Evolutionary conservation across 2,329 filamentous ascomycete genomes (phyloP), one percentile per base, ranked within the genome.

Genomic region (Fusarium falciforme): DNA sequence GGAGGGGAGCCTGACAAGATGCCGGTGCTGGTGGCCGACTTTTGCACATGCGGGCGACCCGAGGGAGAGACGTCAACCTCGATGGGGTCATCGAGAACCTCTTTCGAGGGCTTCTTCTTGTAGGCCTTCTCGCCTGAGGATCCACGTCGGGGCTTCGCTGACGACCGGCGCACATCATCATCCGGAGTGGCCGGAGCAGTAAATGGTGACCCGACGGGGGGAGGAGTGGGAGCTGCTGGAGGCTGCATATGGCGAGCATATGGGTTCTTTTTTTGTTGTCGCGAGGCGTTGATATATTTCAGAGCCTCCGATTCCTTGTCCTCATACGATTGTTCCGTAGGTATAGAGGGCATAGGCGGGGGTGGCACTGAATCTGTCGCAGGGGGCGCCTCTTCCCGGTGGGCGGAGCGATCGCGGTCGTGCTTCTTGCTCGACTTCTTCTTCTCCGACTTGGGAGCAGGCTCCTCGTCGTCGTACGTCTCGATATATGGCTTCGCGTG

Each of bases 341-440:
- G 55, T 22, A 58, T 58, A 11, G 55, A 58, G 33, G 76, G 76
- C 20, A 78, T 74, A 14, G 74, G 72, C n/a, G 78, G 71, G 9
- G 75, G 71, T 11, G 72, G 71, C 36, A 72, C 58, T 3, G 76
- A 68, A 38, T 47, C 69, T n/a, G 74, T 74, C n/a, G 68, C 52
- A 10, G 76, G 74, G 7, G 68, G 67, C 7, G 47, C 64, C 36
- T 82, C 82, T n/a, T 84, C 82, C 17, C 79, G 77, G 8, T 79
- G 79, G 17, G 78, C 71, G 8, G 82, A 82, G 36, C 80, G 79
- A 67, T 83, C 82, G 25, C 80, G 79, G 5, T 84, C 83, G 67
- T 83, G 79, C 74, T 83, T 84, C 70, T 82, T 84, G 74, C 79
- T 82, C 42, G 80, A 80, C 74, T 83, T 84, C 76, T 85, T 85